Evolutionary conservation across 2,329 filamentous ascomycete species (phyloP), one percentile per base, ranked within the genome.

Genomic region (Thermoascus crustaceus): DNA sequence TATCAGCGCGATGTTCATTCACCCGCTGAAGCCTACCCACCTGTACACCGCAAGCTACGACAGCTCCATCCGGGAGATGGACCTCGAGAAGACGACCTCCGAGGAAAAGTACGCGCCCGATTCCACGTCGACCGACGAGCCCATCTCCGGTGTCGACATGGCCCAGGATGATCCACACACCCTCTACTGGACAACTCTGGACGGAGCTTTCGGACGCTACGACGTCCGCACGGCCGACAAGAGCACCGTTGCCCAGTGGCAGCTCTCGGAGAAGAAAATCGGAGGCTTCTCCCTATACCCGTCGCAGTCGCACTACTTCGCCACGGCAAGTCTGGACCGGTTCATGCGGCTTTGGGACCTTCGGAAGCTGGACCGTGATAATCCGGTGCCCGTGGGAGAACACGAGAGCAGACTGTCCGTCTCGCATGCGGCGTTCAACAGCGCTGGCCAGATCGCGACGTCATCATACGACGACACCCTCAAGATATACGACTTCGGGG

Each of bases 381-480:
- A 75, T 2, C 89, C 88, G 0, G 66, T 72, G 0, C 67, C 94
- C 0, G 61, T 96, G 0, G 89, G 84, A 5, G 82, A 91, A 55
- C 88, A 98, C 51, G 70, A 78, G 35, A 91, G 82, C 13, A 75
- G 82, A 2, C 67, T 96, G 0, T 94, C 85, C 0, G 88, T 98
- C 0, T 94, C 85, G 0, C 88, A 95, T 57, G 91, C 89, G 0
- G 84, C 88, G 0, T 98, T 88, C 79, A 91, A 87, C 43, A 70
- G 77, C 0, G 81, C 75, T 0, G 91, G 89, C 0, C 84, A 94
- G 45, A 69, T 98, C 4, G 91, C 88, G 0, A 98, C 91, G 0
- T 83, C 87, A 0, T 89, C 83, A 0, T 98, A 98, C 56, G 91
- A 98, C 53, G 87, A 98, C 50, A 94, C 85, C 0, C 75, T 98